Percentiles rank a stretch among this genome's conserved stretches.
Evolutionary conservation across 257 asterid species (phyloP).

Genomic region (Cynanchum wilfordii): DNA sequence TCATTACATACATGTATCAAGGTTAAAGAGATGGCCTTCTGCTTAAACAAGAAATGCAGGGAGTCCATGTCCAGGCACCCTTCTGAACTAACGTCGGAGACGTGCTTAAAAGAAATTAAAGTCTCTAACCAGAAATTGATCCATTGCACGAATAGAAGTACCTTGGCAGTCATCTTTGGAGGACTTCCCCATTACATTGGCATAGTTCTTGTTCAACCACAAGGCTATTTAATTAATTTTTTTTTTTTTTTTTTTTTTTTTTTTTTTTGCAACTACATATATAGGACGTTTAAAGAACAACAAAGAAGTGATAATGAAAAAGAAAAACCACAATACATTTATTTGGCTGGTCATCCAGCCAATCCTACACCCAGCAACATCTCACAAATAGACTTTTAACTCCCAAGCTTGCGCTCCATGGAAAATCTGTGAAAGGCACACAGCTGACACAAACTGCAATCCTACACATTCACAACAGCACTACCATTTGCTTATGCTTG

Average conservation of each 20-base stretch:
- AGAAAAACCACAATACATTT: slow-evolving; percentile 29
- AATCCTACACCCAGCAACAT: slow-evolving; percentile 24
- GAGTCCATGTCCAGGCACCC: not conserved
- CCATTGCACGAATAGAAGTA: not conserved
- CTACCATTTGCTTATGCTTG: slow-evolving; percentile 33
- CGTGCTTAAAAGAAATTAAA: not conserved
- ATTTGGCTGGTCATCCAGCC: slow-evolving; percentile 39
- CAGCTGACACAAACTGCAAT: slow-evolving; percentile 31
- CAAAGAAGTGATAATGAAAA: slow-evolving; percentile 2
- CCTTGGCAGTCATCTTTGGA: slow-evolving; percentile 8
- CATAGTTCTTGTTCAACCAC: slow-evolving; percentile 4
- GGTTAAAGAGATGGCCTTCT: not conserved
- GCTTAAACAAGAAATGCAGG: not conserved
- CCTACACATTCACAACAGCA: slow-evolving; percentile 32
- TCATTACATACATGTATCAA: too few relatives aligned
- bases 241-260: slow-evolving; percentile 18
- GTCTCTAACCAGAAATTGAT: not conserved
- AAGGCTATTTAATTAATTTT: slow-evolving; percentile 1
- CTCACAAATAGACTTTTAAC: slow-evolving; percentile 37
- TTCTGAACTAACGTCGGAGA: not conserved
- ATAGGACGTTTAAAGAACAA: slow-evolving; percentile 17
- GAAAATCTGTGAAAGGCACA: slow-evolving; percentile 41
- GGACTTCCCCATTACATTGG: slow-evolving; percentile 12
- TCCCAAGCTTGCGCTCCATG: slow-evolving; percentile 66
- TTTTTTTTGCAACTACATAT: slow-evolving; percentile 14